Conservation (phyloP, 805 yeast genomes). For the Yarrowia deformans region DNA sequence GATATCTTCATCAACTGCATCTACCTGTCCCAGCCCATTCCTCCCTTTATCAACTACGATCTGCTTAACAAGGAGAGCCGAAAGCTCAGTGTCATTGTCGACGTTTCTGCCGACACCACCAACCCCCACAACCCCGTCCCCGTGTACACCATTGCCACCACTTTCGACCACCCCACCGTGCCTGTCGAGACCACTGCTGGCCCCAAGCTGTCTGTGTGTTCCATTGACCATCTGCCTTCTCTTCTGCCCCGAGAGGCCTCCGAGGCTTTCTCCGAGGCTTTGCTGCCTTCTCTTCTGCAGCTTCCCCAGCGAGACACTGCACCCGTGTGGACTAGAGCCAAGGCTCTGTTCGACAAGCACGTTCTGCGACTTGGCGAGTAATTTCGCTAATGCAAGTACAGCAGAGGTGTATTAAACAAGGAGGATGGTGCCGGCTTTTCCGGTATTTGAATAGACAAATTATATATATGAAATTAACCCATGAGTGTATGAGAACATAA, state of each 20-base stretch:
- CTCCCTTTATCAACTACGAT: constrained; percentile 83
- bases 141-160: constrained; percentile 88
- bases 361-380: constrained; percentile 65
- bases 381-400: neutral
- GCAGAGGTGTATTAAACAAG: constrained; percentile 1
- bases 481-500: neutral
- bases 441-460: constrained; percentile 18
- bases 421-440: neutral
- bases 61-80: constrained; percentile 71
- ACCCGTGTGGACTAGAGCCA: constrained; percentile 92
- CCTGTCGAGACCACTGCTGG: constrained; percentile 78
- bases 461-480: constrained; percentile 7
- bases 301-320: constrained; percentile 82
- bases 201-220: constrained; percentile 87
- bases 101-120: constrained; percentile 98
- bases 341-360: constrained; percentile 80
- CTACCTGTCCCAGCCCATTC: constrained; percentile 89
- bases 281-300: constrained; percentile 86
- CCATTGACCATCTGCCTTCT: constrained; percentile 96
- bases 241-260: constrained; percentile 97
- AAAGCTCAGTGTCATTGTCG: constrained; percentile 89
- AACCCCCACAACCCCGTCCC: constrained; percentile 99
- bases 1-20: constrained; percentile 97
- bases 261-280: constrained; percentile 85
- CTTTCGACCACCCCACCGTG: constrained; percentile 90